Evolutionary conservation across 2,329 filamentous ascomycete species (phyloP).

Genomic region (Trichoderma lentiforme): DNA sequence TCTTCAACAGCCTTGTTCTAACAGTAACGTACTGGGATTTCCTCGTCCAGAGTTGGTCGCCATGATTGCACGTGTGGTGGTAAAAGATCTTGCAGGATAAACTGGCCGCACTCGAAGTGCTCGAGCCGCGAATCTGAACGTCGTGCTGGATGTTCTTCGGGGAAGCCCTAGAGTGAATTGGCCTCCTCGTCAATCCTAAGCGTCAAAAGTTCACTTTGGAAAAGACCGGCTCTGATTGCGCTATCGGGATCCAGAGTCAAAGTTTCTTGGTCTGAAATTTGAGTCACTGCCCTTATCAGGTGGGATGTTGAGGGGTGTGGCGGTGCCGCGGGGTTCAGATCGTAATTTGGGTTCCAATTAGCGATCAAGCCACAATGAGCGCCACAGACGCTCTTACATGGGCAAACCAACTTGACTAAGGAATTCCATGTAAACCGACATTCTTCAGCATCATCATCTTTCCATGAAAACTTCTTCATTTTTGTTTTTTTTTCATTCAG

Average conservation of each 20-base stretch:
- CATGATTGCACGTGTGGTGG: slow-evolving; percentile 49
- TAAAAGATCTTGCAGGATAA: slow-evolving; percentile 44
- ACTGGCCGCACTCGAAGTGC: slow-evolving; percentile 57
- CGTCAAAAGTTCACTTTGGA: neutral
- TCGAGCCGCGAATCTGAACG: slow-evolving; percentile 52
- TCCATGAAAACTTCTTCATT: neutral
- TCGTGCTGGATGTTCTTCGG: slow-evolving; percentile 36
- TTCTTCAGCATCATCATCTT: neutral
- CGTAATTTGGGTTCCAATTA: neutral
- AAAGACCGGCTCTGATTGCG: neutral
- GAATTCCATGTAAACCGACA: neutral
- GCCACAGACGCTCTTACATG: neutral
- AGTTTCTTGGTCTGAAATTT: slow-evolving; percentile 16
- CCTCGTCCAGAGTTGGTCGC: slow-evolving; percentile 54
- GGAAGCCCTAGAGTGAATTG: slow-evolving; percentile 37
- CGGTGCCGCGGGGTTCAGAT: slow-evolving; percentile 19
- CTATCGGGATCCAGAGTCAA: slow-evolving; percentile 3
- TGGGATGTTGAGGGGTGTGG: slow-evolving; percentile 25
- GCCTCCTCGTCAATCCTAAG: slow-evolving; percentile 28
- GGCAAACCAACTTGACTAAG: neutral
- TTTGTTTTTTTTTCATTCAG: neutral
- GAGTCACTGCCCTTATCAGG: slow-evolving; percentile 21
- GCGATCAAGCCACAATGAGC: slow-evolving; percentile 7
- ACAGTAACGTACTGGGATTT: slow-evolving; percentile 34
- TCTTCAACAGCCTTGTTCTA: neutral